These are phyloP conservation scores for Metschnikowia kofuensis DNA, from an alignment of 805 yeast species.

Conservation along the genomic window DNA sequence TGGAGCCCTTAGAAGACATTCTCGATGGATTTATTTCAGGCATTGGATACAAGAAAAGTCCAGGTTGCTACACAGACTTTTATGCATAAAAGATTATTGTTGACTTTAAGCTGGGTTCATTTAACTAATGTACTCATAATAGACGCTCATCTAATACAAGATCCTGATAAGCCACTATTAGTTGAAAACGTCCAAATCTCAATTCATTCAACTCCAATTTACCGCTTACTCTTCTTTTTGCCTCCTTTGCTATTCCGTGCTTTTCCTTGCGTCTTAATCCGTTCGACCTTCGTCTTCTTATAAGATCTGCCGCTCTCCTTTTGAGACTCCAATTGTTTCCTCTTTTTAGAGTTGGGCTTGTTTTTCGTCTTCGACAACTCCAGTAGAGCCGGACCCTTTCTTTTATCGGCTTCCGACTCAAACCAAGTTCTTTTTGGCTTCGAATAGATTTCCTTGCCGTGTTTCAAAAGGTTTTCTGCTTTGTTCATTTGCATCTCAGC, in stretches of 20 bases:
- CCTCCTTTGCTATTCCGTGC: constrained; percentile 15
- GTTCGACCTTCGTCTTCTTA: constrained; percentile 77
- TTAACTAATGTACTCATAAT: no score
- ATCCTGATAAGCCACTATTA: no score
- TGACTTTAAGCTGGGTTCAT: no score
- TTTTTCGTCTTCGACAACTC: constrained; percentile 49
- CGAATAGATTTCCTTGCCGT: constrained; percentile 76
- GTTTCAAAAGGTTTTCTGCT: constrained; percentile 80
- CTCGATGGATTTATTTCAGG: no score
- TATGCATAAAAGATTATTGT: no score
- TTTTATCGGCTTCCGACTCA: constrained; percentile 58
- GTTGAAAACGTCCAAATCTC: no score
- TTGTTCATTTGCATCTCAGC: constrained; percentile 90
- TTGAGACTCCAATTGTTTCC: constrained; percentile 63
- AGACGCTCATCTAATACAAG: no score
- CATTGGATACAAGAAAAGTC: no score
- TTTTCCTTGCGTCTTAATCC: constrained; percentile 33
- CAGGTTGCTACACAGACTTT: no score
- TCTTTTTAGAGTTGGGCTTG: constrained; percentile 61
- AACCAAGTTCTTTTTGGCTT: constrained; percentile 98
- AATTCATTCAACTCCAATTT: no score
- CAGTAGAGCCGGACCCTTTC: constrained; percentile 35
- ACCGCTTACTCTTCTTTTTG: constrained; percentile 10
- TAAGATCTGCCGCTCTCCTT: constrained; percentile 60
- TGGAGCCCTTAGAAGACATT: no score